Percentiles rank a stretch among this genome's conserved stretches.
Conservation (phyloP, 2,329 filamentous ascomycete species). For the Hypomyces rosellus region DNA sequence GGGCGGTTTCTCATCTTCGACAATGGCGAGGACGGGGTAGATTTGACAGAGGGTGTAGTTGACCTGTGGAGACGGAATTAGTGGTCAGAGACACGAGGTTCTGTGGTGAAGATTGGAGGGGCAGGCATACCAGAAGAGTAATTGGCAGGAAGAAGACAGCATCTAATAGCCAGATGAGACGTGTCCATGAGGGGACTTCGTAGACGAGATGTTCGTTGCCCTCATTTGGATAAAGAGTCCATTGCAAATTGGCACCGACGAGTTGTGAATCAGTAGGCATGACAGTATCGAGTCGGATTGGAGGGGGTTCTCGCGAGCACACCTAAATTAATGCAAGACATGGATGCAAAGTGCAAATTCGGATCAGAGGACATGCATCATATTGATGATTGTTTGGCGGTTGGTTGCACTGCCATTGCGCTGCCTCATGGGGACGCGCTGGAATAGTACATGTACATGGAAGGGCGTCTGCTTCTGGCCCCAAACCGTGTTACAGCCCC, state of each 20-base stretch:
- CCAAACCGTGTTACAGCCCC: no score
- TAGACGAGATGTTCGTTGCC: conserved; percentile 1
- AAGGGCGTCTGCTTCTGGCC: no score
- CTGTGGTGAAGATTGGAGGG: neutral
- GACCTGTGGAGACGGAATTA: conserved; percentile 26
- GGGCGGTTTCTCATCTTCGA: conserved; percentile 51
- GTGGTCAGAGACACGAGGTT: neutral
- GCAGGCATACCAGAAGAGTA: conserved; percentile 34
- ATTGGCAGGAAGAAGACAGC: conserved; percentile 40
- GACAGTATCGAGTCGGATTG: no score
- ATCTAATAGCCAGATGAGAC: conserved; percentile 33
- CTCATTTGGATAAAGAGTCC: conserved; percentile 2
- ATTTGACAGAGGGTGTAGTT: conserved; percentile 45
- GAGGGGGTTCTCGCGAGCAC: no score
- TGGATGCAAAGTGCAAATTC: no score
- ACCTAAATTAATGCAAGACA: no score
- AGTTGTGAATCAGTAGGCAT: no score
- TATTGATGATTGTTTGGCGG: no score
- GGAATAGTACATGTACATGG: no score
- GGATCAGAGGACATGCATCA: no score
- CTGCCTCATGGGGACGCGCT: no score
- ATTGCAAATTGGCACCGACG: neutral
- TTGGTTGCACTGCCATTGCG: no score
- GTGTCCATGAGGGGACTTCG: conserved; percentile 25
- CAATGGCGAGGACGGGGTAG: conserved; percentile 49